Evolutionary conservation across 495 filamentous ascomycete genomes (phyloP).

Genomic region (Hypoxylon trugodes): DNA sequence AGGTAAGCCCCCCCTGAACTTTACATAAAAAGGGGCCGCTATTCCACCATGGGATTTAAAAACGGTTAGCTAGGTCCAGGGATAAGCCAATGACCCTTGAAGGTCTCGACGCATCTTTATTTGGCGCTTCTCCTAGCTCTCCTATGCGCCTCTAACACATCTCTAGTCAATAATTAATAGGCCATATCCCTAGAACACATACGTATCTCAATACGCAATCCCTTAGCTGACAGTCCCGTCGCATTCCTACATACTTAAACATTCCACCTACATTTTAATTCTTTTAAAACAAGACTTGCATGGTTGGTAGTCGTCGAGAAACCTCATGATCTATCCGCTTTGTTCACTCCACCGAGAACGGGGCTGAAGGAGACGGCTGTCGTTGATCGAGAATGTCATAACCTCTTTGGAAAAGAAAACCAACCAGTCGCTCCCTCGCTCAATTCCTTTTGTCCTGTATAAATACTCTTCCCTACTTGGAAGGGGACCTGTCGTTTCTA

Average conservation of each 20-base stretch:
- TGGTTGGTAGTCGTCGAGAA: constrained; percentile 1
- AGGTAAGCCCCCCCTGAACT: neutral
- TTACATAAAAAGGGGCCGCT: neutral
- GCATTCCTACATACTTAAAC: constrained; percentile 12
- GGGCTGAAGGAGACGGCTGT: constrained; percentile 19
- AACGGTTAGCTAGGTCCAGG: neutral
- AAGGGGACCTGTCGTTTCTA: constrained; percentile 15
- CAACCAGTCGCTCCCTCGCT: constrained; percentile 1
- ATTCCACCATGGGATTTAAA: constrained; percentile 4
- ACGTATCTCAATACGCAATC: neutral
- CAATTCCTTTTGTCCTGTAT: constrained; percentile 14
- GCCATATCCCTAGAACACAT: too few species aligned
- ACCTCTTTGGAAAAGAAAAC: constrained; percentile 11
- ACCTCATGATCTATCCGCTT: constrained; percentile 20
- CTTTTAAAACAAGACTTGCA: neutral
- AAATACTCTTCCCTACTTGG: neutral
- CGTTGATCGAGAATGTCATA: constrained; percentile 29
- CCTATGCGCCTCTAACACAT: constrained; percentile 12
- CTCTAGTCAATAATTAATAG: constrained; percentile 4
- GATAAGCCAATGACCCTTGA: constrained; percentile 19
- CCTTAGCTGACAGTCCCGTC: constrained; percentile 5
- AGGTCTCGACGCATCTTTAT: constrained; percentile 19
- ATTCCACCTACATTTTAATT: constrained; percentile 2
- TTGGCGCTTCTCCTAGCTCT: constrained; percentile 5
- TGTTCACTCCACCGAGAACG: constrained; percentile 23